phyloP scores from a whole-genome alignment of 2,329 filamentous ascomycete species.

The Laburnicola sp. region DNA sequence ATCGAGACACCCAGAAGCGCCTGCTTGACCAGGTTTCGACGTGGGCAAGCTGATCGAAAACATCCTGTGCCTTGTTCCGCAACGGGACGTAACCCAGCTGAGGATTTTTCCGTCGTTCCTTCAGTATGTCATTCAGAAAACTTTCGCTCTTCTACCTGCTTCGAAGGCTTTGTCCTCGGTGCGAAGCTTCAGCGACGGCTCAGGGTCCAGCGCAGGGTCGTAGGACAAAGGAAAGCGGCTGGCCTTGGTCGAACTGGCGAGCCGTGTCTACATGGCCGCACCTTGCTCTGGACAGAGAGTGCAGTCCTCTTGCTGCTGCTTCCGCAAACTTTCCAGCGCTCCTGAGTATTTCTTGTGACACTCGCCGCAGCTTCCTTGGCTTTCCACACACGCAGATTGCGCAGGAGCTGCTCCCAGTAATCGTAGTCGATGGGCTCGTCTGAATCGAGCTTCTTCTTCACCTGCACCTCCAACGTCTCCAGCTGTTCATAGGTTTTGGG shows the following conservation, averaged over 20 bases:
- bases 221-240: slow-evolving; percentile 23
- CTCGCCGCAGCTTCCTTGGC: slow-evolving; percentile 76
- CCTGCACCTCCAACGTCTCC: slow-evolving; percentile 83
- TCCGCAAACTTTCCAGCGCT: slow-evolving; percentile 67
- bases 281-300: slow-evolving; percentile 55
- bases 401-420: slow-evolving; percentile 93
- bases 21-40: slow-evolving; percentile 45
- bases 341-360: slow-evolving; percentile 75
- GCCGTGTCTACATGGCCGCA: slow-evolving; percentile 50
- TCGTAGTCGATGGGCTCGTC: slow-evolving; percentile 94
- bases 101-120: slow-evolving; percentile 62
- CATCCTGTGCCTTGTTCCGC: slow-evolving; percentile 48
- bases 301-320: slow-evolving; percentile 71
- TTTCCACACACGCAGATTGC: slow-evolving; percentile 85
- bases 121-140: slow-evolving; percentile 62
- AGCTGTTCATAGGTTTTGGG: slow-evolving; percentile 82
- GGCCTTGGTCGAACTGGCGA: slow-evolving; percentile 6
- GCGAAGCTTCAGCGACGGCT: slow-evolving; percentile 66
- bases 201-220: slow-evolving; percentile 61
- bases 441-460: slow-evolving; percentile 80
- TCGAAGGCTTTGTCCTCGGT: slow-evolving; percentile 65
- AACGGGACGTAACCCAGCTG: slow-evolving; percentile 71
- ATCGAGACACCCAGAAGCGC: slow-evolving; percentile 65
- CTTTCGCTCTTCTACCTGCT: slow-evolving; percentile 59
- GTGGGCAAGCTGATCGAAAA: slow-evolving; percentile 29